Evolutionary conservation across 108 stramenopile genomes (phyloP).

Genomic region (Skeletonema marinoi): DNA sequence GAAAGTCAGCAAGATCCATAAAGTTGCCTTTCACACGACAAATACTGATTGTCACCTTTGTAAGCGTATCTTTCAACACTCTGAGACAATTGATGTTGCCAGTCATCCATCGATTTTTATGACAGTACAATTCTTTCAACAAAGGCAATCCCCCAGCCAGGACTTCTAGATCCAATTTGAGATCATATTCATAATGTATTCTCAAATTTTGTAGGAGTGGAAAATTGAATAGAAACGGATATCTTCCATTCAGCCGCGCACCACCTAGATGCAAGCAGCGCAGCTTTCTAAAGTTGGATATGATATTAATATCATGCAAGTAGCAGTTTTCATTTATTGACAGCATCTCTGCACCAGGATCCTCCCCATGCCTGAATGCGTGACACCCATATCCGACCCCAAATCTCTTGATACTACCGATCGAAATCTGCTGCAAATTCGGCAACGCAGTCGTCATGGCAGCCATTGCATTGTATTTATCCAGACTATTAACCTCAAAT

Average conservation of each 20-base stretch:
- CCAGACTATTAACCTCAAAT: background rate
- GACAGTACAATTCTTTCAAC: too few species aligned
- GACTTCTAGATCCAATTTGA: too few species aligned
- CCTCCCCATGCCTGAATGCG: background rate
- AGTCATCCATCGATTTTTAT: too few species aligned
- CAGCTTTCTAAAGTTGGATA: background rate
- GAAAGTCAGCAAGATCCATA: conserved; percentile 4
- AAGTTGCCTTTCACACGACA: background rate
- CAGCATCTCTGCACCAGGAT: background rate
- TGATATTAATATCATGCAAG: background rate
- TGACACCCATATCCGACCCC: background rate
- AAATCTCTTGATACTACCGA: too few species aligned
- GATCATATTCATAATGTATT: too few species aligned
- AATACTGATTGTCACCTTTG: background rate
- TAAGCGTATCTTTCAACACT: background rate
- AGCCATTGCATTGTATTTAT: conserved; percentile 10
- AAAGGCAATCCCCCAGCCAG: too few species aligned
- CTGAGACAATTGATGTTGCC: background rate
- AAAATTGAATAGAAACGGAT: background rate
- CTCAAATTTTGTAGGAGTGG: background rate
- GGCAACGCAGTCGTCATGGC: background rate
- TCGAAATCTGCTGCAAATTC: background rate
- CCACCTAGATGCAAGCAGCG: background rate
- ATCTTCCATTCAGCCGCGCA: background rate
- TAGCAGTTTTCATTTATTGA: too few species aligned